Evolutionary conservation across 805 yeast genomes (phyloP), one percentile per base, ranked within the genome.

Genomic region (Myxozyma udenii): DNA sequence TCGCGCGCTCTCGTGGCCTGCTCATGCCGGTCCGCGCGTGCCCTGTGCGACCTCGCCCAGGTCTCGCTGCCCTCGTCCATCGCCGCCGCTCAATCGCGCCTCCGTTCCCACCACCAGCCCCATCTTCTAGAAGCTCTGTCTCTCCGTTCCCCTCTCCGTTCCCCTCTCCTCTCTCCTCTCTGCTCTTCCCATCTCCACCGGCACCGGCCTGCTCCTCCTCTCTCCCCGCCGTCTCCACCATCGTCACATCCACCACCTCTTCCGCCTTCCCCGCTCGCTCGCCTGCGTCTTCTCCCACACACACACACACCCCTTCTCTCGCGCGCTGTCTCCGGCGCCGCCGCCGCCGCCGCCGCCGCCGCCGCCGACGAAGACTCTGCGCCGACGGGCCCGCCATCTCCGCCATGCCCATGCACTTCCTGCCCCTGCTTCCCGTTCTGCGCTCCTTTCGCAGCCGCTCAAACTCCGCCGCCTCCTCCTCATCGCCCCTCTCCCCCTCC

Each of bases 341-440:
- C 35, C 23, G 35, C 36, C 23, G 35, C 44, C n/a, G 21, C 35
- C 16, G 44, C 21, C 37, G 19, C 35, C n/a, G 14, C 24, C 35
- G 28, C 6, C 44, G 14, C 18, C 18, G 35, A 6, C 32, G 23
- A 12, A 24, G 12, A 4, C 16, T n/a, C 44, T 36, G 40, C 40
- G 18, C 14, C 40, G 11, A 14, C 40, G 18, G 40, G 40, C 40
- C 18, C 19, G 18, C 14, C 21, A 36, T 18, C 9, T 14, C 19
- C 33, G 39, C 21, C 39, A 12, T 35, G 19, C 19, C 18, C 42
- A 55, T 55, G 59, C 48, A 41, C 41, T 55, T 46, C 30, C 53
- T 55, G 33, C 57, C 57, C 19, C 50, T 53, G 37, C 46, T 53
- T 30, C 55, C 57, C 7, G 43, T 53, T 21, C 40, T 53, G 37